Evolutionary conservation across 2,329 filamentous ascomycete species (phyloP).

Genomic region (Fusarium pininemorale): DNA sequence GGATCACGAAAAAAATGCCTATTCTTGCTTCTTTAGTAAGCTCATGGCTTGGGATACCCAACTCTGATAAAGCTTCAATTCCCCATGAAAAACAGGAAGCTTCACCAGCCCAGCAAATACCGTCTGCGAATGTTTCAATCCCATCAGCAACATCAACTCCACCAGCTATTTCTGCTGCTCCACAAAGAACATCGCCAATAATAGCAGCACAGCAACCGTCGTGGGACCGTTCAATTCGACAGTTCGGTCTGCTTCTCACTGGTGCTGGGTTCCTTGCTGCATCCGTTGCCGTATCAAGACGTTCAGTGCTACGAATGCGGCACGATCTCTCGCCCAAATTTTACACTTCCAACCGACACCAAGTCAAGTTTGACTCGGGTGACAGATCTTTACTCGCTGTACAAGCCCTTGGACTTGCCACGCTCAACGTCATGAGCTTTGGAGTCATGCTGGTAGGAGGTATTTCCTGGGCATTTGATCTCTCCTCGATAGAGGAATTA

Average conservation of each 20-base stretch:
- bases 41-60: slow-evolving; percentile 28
- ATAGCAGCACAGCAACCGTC: slow-evolving; percentile 47
- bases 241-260: slow-evolving; percentile 76
- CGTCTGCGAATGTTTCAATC: slow-evolving; percentile 10
- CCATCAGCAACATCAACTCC: neutral
- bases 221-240: slow-evolving; percentile 56
- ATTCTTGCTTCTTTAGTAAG: slow-evolving; percentile 28
- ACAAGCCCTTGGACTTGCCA: slow-evolving; percentile 86
- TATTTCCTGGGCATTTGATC: slow-evolving; percentile 78
- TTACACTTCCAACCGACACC: slow-evolving; percentile 68
- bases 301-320: slow-evolving; percentile 72
- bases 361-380: slow-evolving; percentile 40
- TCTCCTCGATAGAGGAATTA: slow-evolving; percentile 75
- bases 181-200: neutral
- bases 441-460: slow-evolving; percentile 80
- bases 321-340: slow-evolving; percentile 72
- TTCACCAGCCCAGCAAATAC: slow-evolving; percentile 25
- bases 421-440: slow-evolving; percentile 82
- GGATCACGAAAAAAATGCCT: neutral
- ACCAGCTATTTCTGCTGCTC: neutral
- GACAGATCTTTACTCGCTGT: slow-evolving; percentile 70
- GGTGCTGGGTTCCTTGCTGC: slow-evolving; percentile 80
- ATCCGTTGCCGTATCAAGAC: slow-evolving; percentile 75
- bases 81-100: slow-evolving; percentile 7
- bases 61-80: slow-evolving; percentile 10